phyloP scores from a whole-genome alignment of 225 moss, liverwort and hornwort genomes.

The Bryoerythrophyllum caledonicum region DNA sequence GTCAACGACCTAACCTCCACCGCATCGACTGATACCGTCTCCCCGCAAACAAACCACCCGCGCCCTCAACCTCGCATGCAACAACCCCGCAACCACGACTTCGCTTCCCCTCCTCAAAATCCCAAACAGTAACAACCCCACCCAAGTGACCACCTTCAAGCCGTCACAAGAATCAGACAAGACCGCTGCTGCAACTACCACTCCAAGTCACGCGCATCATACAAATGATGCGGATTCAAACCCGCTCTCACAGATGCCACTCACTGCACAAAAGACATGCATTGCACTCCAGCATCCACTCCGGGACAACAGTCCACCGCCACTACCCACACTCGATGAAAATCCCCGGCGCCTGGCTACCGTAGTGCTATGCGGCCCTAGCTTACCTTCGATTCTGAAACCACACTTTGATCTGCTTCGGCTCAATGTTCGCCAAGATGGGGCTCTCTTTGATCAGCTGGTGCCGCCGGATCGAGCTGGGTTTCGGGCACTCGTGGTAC shows the following conservation, averaged over 20 bases:
- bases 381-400: constrained; percentile 58
- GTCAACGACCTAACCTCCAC: not conserved
- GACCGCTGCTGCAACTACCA: not conserved
- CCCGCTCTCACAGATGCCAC: not conserved
- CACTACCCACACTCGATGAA: not conserved
- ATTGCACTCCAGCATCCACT: not conserved
- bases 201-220: not conserved
- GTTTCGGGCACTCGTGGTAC: constrained; percentile 66
- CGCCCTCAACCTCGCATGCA: not conserved
- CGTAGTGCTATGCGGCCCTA: not conserved
- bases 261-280: not conserved
- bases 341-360: not conserved
- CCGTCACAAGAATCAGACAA: not conserved
- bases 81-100: not conserved
- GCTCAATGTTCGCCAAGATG: constrained; percentile 58
- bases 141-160: not conserved
- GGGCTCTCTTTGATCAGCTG: constrained; percentile 66
- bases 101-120: not conserved
- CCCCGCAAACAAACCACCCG: not conserved
- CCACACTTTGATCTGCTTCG: constrained; percentile 73
- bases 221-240: too few species aligned
- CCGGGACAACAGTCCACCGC: not conserved
- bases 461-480: constrained; percentile 59
- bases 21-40: not conserved
- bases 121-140: not conserved